Conservation (phyloP, 2,329 filamentous ascomycete species). For the Aspergillus unguis region DNA sequence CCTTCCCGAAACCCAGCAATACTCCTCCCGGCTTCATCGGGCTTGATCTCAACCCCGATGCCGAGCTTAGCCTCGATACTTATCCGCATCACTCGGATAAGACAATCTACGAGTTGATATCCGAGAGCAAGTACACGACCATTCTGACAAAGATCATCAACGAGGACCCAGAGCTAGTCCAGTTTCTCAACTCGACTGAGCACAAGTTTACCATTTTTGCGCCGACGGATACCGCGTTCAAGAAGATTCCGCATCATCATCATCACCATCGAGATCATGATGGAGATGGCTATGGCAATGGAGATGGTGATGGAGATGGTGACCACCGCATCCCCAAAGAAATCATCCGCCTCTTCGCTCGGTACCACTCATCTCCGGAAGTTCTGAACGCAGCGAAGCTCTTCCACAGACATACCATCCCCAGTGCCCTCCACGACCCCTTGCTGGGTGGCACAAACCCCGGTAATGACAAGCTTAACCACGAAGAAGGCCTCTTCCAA, state of each 20-base stretch:
- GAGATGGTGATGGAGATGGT: neutral
- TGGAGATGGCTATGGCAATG: neutral
- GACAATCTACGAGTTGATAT: conserved; percentile 78
- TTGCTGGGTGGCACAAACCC: conserved; percentile 48
- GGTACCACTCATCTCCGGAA: conserved; percentile 71
- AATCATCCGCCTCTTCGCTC: conserved; percentile 63
- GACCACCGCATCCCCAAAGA: conserved; percentile 63
- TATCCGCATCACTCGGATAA: conserved; percentile 53
- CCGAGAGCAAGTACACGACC: conserved; percentile 70
- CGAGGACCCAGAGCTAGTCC: conserved; percentile 67
- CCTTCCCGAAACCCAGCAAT: conserved; percentile 11
- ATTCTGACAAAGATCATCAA: conserved; percentile 74
- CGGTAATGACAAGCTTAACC: neutral
- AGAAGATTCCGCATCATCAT: conserved; percentile 53
- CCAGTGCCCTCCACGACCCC: conserved; percentile 60
- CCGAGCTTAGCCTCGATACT: neutral
- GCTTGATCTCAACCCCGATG: neutral
- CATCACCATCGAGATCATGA: conserved; percentile 2
- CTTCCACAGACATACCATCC: conserved; percentile 69
- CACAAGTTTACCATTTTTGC: conserved; percentile 79
- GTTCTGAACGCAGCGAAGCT: conserved; percentile 65
- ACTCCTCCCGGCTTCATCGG: conserved; percentile 8
- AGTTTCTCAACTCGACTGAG: conserved; percentile 69
- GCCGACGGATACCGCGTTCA: conserved; percentile 73
- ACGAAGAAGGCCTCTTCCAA: conserved; percentile 55